Evolutionary conservation across 176 grass and related monocot genomes (phyloP), one percentile per base, ranked within the genome.

Genomic region (Alopecurus myosuroides): DNA sequence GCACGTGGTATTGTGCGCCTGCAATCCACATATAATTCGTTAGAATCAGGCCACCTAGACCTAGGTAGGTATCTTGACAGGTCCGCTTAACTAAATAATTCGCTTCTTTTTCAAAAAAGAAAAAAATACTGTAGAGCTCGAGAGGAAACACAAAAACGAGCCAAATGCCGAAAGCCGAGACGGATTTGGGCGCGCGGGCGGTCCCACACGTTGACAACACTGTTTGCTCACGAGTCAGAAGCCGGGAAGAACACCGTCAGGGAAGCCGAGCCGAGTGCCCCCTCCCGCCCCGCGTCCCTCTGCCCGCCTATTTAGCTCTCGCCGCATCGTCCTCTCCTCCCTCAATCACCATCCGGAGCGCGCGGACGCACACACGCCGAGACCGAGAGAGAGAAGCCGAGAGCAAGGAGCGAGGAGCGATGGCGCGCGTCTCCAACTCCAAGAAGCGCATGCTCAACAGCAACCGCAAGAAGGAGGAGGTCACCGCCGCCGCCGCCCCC

Each of bases 361-460:
- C 70, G 42, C 64, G 61, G 29, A 63, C 13, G 28, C 29, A 17
- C 57, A 31, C 53, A n/a, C 49, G 18, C 12, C 34, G 30, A 33
- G 13, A 64, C 9, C 60, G 28, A 62, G 57, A 23, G 4, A 63
- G 45, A 4, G 70, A n/a, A n/a, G n/a, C n/a, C 13, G 11, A 13
- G 14, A 23, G 51, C 75, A 0, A 34, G 6, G 1, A 34, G 6
- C 2, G 1, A 3, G n/a, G 42, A 18, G 44, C 53, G 11, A 97
- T 97, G 92, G 91, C 95, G 86, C 90, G 95, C 79, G 73, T 81
- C 37, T 86, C 90, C 30, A 75, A 66, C 72, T 85, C 90, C 30
- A 86, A 78, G 83, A 98, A 92, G 91, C 91, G 93, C 40, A n/a
- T 12, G 69, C 65, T 29, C 56, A 81, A 82, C 11, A 71, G 35